These are phyloP conservation scores for Fragaria ananassa DNA, from an alignment of 306 rosid genomes.

Conservation along the genomic window DNA sequence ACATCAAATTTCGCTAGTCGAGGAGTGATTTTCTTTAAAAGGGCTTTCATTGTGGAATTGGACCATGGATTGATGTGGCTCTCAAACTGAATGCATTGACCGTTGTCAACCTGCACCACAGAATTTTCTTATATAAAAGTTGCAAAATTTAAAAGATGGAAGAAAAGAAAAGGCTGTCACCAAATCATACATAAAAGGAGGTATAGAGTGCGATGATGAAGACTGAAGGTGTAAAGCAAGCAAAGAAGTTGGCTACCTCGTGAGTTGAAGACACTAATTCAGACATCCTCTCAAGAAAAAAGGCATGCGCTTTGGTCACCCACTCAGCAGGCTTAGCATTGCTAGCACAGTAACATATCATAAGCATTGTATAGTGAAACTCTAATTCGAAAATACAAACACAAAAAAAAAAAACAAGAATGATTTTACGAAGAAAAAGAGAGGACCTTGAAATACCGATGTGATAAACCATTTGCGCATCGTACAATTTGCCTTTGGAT, in stretches of 20 bases:
- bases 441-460: slow-evolving; percentile 66
- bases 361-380: slow-evolving; percentile 7
- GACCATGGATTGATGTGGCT: slow-evolving; percentile 74
- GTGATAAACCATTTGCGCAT: slow-evolving; percentile 63
- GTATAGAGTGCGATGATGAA: neutral
- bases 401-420: slow-evolving; percentile 12
- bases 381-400: neutral
- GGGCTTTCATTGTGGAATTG: slow-evolving; percentile 43
- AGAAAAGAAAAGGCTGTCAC: neutral
- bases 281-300: slow-evolving; percentile 64
- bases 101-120: slow-evolving; percentile 47
- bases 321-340: slow-evolving; percentile 74
- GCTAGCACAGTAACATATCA: slow-evolving; percentile 34
- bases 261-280: slow-evolving; percentile 41
- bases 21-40: slow-evolving; percentile 50
- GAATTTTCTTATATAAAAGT: neutral
- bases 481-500: slow-evolving; percentile 52
- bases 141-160: neutral
- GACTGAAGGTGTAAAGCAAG: neutral
- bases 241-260: slow-evolving; percentile 33
- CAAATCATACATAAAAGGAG: neutral
- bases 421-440: neutral
- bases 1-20: slow-evolving; percentile 54
- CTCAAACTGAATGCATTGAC: slow-evolving; percentile 24
- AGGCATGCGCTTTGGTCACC: slow-evolving; percentile 59